Conservation (phyloP, 1,284 basidiomycete species). For the Ustilago sp. region DNA sequence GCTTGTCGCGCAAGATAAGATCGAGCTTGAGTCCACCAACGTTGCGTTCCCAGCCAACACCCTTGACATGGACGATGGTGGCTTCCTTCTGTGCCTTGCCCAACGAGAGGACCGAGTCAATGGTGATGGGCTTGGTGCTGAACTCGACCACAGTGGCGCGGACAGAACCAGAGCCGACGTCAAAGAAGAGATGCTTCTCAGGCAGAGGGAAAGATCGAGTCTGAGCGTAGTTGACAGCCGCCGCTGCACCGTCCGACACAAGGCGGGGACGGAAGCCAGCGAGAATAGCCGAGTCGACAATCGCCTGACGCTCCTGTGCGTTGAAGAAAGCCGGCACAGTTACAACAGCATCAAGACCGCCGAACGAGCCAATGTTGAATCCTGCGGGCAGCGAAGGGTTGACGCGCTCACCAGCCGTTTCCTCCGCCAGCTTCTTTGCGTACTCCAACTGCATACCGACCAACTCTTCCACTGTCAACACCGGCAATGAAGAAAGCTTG, state of each 20-base stretch:
- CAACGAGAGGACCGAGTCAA: constrained; percentile 71
- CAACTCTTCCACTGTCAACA: constrained; percentile 81
- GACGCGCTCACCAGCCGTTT: constrained; percentile 73
- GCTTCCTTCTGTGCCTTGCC: constrained; percentile 73
- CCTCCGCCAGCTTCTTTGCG: constrained; percentile 87
- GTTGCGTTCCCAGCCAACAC: constrained; percentile 82
- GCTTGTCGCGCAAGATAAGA: constrained; percentile 82
- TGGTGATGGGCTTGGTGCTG: constrained; percentile 61
- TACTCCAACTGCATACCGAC: constrained; percentile 94
- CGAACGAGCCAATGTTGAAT: constrained; percentile 56
- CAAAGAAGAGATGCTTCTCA: constrained; percentile 92
- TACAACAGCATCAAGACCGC: constrained; percentile 66
- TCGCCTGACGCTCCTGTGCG: constrained; percentile 82
- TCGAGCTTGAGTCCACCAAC: constrained; percentile 87
- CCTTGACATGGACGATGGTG: constrained; percentile 80
- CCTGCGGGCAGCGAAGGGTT: constrained; percentile 52
- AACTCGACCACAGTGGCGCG: constrained; percentile 88
- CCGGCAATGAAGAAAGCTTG: constrained; percentile 39
- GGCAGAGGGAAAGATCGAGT: constrained; percentile 79
- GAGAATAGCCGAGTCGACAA: constrained; percentile 86
- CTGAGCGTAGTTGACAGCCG: constrained; percentile 81
- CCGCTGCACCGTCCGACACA: constrained; percentile 85
- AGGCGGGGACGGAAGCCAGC: constrained; percentile 86
- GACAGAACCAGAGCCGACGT: constrained; percentile 88
- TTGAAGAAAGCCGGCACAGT: constrained; percentile 68